phyloP scores from a whole-genome alignment of 345 rosid species.

The Sonneratia alba region DNA sequence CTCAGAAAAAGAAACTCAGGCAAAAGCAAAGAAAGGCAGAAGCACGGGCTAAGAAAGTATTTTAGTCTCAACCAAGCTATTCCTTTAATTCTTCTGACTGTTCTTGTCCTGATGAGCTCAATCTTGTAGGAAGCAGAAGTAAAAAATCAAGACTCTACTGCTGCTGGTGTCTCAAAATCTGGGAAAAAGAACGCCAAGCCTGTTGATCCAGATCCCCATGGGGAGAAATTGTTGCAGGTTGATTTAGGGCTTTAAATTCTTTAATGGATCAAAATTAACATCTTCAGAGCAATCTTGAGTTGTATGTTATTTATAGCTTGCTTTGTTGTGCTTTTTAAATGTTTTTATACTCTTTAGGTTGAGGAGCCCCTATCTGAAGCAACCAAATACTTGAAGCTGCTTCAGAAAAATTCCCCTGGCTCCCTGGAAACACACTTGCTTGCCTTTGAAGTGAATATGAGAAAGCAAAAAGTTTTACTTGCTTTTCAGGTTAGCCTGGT shows the following conservation, averaged over 20 bases:
- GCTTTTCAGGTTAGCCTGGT: conserved; percentile 65
- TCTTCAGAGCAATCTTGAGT: neutral
- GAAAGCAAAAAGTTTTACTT: conserved; percentile 82
- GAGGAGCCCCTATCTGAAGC: conserved; percentile 92
- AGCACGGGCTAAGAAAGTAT: conserved; percentile 93
- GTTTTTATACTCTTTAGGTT: conserved; percentile 31
- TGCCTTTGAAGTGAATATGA: conserved; percentile 90
- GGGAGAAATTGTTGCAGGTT: conserved; percentile 91
- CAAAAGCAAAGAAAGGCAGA: conserved; percentile 90
- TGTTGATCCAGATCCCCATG: conserved; percentile 91
- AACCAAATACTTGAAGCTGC: conserved; percentile 83
- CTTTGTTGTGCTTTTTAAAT: neutral
- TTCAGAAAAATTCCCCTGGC: conserved; percentile 73
- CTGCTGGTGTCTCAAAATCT: conserved; percentile 58
- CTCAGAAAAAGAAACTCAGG: conserved; percentile 89
- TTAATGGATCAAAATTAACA: conserved; percentile 6
- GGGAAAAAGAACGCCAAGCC: conserved; percentile 86
- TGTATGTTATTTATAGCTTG: conserved; percentile 3
- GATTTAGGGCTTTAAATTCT: neutral
- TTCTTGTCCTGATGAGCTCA: conserved; percentile 14
- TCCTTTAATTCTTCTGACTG: conserved; percentile 1
- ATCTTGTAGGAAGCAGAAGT: conserved; percentile 77
- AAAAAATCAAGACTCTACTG: conserved; percentile 73
- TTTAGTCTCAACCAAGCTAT: conserved; percentile 12
- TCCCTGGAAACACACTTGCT: conserved; percentile 89